Percentiles rank a stretch among this genome's conserved stretches.
Conservation (phyloP, 2,329 filamentous ascomycete species). For the Stagonosporopsis cucurbitacearum region DNA sequence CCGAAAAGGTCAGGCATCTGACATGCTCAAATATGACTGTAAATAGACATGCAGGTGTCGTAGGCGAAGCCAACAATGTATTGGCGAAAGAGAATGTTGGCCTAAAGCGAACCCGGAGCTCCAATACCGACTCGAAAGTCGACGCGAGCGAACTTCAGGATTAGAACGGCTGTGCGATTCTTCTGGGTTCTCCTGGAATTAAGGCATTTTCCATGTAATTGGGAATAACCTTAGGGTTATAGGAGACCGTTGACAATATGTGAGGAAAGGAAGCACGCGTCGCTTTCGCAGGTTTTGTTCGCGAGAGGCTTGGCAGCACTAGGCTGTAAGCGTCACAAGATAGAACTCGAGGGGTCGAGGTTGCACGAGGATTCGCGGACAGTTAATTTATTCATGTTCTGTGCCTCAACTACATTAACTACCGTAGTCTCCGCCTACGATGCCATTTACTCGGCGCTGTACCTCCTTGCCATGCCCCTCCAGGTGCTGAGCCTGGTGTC, state of each 20-base stretch:
- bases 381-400: background rate
- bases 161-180: conserved; percentile 49
- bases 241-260: conserved; percentile 41
- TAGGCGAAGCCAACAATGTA: conserved; percentile 6
- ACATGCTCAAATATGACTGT: conserved; percentile 1
- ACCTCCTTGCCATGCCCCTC: background rate
- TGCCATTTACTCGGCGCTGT: background rate
- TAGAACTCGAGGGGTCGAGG: background rate
- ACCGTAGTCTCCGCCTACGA: background rate
- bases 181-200: conserved; percentile 46
- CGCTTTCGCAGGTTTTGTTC: conserved; percentile 11
- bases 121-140: conserved; percentile 44
- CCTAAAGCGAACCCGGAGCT: conserved; percentile 51
- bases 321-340: conserved; percentile 4
- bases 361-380: background rate
- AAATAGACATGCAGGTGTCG: conserved; percentile 6
- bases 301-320: conserved; percentile 15
- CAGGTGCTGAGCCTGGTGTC: background rate
- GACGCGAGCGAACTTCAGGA: conserved; percentile 47
- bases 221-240: conserved; percentile 37
- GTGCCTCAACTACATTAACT: background rate
- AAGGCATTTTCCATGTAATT: conserved; percentile 36
- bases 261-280: conserved; percentile 27
- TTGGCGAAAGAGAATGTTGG: conserved; percentile 36
- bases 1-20: conserved; percentile 16